phyloP scores from a whole-genome alignment of 2,329 filamentous ascomycete genomes.

The Ascosphaera apis region DNA sequence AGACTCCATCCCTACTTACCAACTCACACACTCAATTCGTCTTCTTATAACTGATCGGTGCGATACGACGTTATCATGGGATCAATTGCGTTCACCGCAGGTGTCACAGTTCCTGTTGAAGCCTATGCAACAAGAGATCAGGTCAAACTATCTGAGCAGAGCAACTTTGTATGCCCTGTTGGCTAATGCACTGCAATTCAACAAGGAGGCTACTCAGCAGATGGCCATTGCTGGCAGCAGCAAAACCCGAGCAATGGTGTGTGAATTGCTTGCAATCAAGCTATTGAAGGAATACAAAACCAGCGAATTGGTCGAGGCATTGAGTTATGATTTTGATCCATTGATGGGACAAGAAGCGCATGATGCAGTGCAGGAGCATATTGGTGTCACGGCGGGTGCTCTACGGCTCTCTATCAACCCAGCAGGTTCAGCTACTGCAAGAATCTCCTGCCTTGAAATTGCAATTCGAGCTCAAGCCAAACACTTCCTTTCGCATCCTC shows the following conservation, averaged over 20 bases:
- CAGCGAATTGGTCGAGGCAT: conserved; percentile 72
- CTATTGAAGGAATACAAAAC: conserved; percentile 75
- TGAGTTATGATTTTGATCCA: conserved; percentile 89
- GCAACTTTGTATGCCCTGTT: conserved; percentile 76
- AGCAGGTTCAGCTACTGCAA: conserved; percentile 41
- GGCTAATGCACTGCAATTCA: conserved; percentile 83
- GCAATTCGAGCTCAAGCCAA: conserved; percentile 85
- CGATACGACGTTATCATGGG: conserved; percentile 84
- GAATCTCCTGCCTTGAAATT: conserved; percentile 78
- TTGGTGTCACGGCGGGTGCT: too few relatives aligned
- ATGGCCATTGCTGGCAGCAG: conserved; percentile 68
- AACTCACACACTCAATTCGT: conserved; percentile 72
- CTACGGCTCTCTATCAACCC: too few relatives aligned
- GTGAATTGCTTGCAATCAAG: conserved; percentile 76
- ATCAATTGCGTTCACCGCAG: conserved; percentile 85
- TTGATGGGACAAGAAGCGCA: conserved; percentile 64
- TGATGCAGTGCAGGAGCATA: too few relatives aligned
- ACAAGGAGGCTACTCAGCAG: conserved; percentile 61
- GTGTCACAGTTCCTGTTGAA: conserved; percentile 90
- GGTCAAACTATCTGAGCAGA: conserved; percentile 57
- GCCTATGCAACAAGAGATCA: conserved; percentile 79
- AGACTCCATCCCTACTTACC: conserved; percentile 78
- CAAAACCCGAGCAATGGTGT: conserved; percentile 65
- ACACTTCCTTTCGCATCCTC: conserved; percentile 70
- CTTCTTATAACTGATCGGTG: conserved; percentile 63